Percentiles rank a stretch among this genome's conserved stretches.
These are phyloP conservation scores for Tricholoma saponaceum DNA, from an alignment of 768 basidiomycete genomes.

Conservation along the genomic window DNA sequence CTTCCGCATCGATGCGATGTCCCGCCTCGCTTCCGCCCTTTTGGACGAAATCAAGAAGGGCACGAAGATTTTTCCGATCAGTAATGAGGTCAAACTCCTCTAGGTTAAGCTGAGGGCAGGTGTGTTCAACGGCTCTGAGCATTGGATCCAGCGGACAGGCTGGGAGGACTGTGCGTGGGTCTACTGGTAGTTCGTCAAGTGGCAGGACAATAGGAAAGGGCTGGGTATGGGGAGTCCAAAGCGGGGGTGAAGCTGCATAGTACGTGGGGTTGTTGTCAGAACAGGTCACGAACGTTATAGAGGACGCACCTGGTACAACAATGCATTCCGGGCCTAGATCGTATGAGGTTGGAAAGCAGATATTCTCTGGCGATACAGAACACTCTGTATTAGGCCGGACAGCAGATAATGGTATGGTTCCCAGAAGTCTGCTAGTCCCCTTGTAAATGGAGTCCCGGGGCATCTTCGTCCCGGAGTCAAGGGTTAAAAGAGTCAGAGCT, in stretches of 20 bases:
- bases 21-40: background rate
- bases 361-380: conserved; percentile 8
- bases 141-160: conserved; percentile 12
- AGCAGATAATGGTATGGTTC: background rate
- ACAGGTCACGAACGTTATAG: background rate
- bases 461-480: background rate
- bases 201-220: conserved; percentile 11
- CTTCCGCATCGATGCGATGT: conserved; percentile 16
- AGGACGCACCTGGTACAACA: conserved; percentile 9
- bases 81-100: conserved; percentile 14
- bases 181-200: conserved; percentile 7
- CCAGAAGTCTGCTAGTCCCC: background rate
- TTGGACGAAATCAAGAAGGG: conserved; percentile 13
- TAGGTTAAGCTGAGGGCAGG: conserved; percentile 10
- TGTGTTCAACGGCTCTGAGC: conserved; percentile 8
- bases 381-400: background rate
- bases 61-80: conserved; percentile 16
- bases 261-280: background rate
- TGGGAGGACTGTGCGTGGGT: conserved; percentile 10
- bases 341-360: conserved; percentile 9
- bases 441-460: background rate
- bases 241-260: conserved; percentile 10
- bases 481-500: too few relatives aligned
- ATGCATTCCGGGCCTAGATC: conserved; percentile 11
- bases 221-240: conserved; percentile 8